These are phyloP conservation scores for Fagus sylvatica DNA, from an alignment of 306 rosid species.

Conservation along the genomic window DNA sequence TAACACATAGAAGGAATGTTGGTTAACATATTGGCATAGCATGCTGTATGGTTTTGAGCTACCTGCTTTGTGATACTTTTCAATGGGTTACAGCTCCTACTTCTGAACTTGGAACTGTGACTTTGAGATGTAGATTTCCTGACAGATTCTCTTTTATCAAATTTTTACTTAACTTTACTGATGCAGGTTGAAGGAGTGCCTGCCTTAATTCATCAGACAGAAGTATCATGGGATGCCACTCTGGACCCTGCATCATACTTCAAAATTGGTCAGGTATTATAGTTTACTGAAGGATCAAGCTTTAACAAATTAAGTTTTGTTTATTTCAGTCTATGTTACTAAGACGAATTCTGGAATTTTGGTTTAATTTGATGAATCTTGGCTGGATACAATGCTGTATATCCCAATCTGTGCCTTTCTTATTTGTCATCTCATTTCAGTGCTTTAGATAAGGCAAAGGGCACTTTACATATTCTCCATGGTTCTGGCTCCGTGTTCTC, in stretches of 20 bases:
- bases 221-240: slow-evolving; percentile 93
- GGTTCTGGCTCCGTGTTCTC: neutral
- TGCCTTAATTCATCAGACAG: slow-evolving; percentile 89
- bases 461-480: neutral
- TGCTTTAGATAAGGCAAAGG: slow-evolving; percentile 1
- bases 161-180: slow-evolving; percentile 20
- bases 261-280: slow-evolving; percentile 89
- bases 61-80: neutral
- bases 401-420: neutral
- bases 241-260: slow-evolving; percentile 69
- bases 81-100: neutral
- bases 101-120: slow-evolving; percentile 20
- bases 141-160: slow-evolving; percentile 12
- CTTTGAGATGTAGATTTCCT: slow-evolving; percentile 10
- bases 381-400: neutral
- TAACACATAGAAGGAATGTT: slow-evolving; percentile 19
- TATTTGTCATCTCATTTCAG: neutral
- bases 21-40: slow-evolving; percentile 6
- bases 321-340: neutral
- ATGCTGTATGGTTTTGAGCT: neutral
- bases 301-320: neutral
- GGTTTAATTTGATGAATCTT: slow-evolving; percentile 10
- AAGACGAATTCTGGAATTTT: neutral
- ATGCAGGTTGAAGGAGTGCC: slow-evolving; percentile 80
- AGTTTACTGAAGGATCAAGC: neutral